Evolutionary conservation across 768 basidiomycete species (phyloP), one percentile per base, ranked within the genome.

Genomic region (Leccinum arenicola): DNA sequence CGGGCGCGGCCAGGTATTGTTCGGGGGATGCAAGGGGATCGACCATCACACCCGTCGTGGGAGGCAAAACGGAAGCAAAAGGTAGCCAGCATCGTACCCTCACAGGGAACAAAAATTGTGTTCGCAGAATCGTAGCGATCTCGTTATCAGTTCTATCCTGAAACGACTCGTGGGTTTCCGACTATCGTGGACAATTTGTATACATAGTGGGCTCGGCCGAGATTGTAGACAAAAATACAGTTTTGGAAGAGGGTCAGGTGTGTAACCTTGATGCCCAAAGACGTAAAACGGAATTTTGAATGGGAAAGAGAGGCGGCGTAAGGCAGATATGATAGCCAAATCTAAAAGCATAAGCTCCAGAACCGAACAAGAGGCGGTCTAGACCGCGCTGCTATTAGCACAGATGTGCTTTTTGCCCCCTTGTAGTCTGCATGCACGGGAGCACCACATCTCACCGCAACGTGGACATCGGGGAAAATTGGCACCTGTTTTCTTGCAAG

Each of bases 11-110:
- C 33, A 19, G 25, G 10, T 14, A 47, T 45, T 51, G 15, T 43
- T 35, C 47, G 57, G 56, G 45, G 36, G 31, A 61, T 56, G 56
- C 64, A 43, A 40, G 60, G 31, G 7, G 60, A 68, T 17, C 48
- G 69, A 70, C 78, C 83, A 31, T 63, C 97, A 56, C 97, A 99
- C 74, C 96, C 97, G 2, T 96, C 93, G 14, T 99, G 97, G 96
- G 92, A 92, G 73, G 97, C 97, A 6, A 98, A 95, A 76, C 82
- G 81, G 73, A 87, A 84, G 71, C 72, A 87, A 59, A 93, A 89
- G 74, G 82, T 78, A 63, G 78, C 76, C n/a, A 77, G 77, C 7
- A 87, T 89, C 38, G 73, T 85, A 10, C 82, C 85, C 47, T 79
- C 86, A 50, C 85, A 87, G 73, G 91, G 93, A 25, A 95, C 86